phyloP scores from a whole-genome alignment of 2,329 filamentous ascomycete genomes.

The Colletotrichum coccodes region DNA sequence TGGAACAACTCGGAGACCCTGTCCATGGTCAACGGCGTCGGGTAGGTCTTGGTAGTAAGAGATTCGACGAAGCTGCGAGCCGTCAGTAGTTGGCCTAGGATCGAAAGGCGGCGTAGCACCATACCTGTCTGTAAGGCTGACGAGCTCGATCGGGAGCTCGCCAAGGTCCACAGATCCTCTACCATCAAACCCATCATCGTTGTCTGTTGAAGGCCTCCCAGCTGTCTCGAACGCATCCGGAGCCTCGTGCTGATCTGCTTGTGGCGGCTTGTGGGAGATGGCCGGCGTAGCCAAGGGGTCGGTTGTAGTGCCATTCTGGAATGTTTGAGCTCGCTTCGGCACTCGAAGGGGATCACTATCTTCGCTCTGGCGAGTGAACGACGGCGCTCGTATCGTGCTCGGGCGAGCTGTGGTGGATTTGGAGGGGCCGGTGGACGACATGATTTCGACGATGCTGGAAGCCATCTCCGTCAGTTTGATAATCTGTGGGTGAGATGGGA shows the following conservation, averaged over 20 bases:
- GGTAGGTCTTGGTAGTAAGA: conserved; percentile 85
- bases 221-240: conserved; percentile 61
- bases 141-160: conserved; percentile 92
- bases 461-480: conserved; percentile 23
- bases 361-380: conserved; percentile 42
- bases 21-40: conserved; percentile 84
- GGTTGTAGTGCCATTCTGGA: conserved; percentile 50
- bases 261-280: conserved; percentile 10
- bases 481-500: neutral
- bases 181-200: conserved; percentile 58
- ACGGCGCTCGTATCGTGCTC: conserved; percentile 41
- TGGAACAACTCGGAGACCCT: conserved; percentile 89
- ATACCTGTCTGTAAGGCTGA: conserved; percentile 89
- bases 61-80: conserved; percentile 85
- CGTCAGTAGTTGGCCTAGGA: neutral
- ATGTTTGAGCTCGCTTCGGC: conserved; percentile 58
- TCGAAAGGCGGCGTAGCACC: conserved; percentile 22
- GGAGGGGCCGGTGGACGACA: conserved; percentile 45
- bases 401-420: conserved; percentile 44
- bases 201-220: conserved; percentile 46
- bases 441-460: conserved; percentile 35
- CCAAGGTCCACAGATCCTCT: conserved; percentile 78
- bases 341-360: conserved; percentile 44
- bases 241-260: conserved; percentile 40
- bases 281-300: conserved; percentile 35